Conservation (phyloP, 2,329 filamentous ascomycete species). For the Fusarium protoensiforme region DNA sequence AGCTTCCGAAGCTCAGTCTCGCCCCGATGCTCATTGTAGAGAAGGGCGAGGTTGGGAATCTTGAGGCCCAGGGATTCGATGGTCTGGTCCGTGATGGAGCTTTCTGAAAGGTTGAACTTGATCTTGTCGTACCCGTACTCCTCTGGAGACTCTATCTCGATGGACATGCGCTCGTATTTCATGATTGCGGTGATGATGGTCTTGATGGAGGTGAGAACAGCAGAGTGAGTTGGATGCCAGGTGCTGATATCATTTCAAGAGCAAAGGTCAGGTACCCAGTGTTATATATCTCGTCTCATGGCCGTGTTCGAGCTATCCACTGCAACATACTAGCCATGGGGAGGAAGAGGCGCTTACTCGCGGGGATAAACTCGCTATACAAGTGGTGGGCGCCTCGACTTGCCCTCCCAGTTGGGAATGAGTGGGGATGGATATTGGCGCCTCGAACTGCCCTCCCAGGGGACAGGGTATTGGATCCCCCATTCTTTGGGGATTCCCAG, state of each 20-base stretch:
- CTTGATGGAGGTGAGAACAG: not conserved
- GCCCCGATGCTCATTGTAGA: slow-evolving; percentile 38
- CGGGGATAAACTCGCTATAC: not conserved
- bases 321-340: not conserved
- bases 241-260: not conserved
- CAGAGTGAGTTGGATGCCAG: not conserved
- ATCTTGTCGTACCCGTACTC: slow-evolving; percentile 37
- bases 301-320: not conserved
- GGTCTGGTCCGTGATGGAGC: slow-evolving; percentile 37
- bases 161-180: slow-evolving; percentile 40
- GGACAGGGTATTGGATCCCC: too few species aligned
- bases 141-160: slow-evolving; percentile 40
- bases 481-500: too few species aligned
- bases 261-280: not conserved
- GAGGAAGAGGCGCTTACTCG: not conserved
- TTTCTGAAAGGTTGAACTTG: slow-evolving; percentile 40
- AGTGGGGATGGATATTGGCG: not conserved
- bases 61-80: slow-evolving; percentile 23
- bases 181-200: slow-evolving; percentile 6
- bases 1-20: slow-evolving; percentile 23
- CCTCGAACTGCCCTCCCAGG: not conserved
- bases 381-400: not conserved
- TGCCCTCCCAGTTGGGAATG: not conserved
- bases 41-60: slow-evolving; percentile 29
- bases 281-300: not conserved